Evolutionary conservation across 208 protist genomes (phyloP), one percentile per base, ranked within the genome.

Genomic region (Wallacemonas sp.): DNA sequence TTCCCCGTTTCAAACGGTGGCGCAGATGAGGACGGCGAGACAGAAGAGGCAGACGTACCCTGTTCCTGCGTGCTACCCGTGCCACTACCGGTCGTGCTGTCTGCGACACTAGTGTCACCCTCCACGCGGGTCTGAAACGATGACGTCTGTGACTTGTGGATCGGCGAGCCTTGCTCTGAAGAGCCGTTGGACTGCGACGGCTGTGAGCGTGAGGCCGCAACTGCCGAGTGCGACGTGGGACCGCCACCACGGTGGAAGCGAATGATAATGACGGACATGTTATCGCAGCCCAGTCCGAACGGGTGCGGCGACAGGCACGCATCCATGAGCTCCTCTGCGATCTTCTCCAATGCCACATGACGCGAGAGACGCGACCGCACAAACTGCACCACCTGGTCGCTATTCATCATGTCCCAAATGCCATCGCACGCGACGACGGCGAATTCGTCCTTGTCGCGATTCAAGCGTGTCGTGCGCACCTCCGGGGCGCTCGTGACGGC

Each of bases 401-500:
- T 95, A 47, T 52, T 86, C 78, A 97, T 76, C 47, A 97, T 87
- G 68, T 97, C 93, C 89, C 90, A 97, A 60, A 97, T 97, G 9
- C 94, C 94, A 71, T 98, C 94, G 55, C 94, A 98, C 19, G 94
- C 94, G 24, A 98, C 39, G 57, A 98, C 78, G 8, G 87, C 88
- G 48, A 97, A 90, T 76, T 93, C 87, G 62, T 97, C 89, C 49
- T 75, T 80, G 65, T 93, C 83, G 26, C 79, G 81, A 57, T 94
- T 88, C 0, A 97, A 61, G 11, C 68, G 78, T 24, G 65, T 80
- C 17, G 74, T 72, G 24, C 78, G 74, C n/a, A 96, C 84, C 66
- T 96, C 87, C 11, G 90, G 85, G 3, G 88, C 81, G 44, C 87
- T 90, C n/a, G 94, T 96, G 16, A 94, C 88, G 24, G 92, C 85